phyloP scores from a whole-genome alignment of 2,329 filamentous ascomycete species.

The Paraphaeosphaeria sporulosa region DNA sequence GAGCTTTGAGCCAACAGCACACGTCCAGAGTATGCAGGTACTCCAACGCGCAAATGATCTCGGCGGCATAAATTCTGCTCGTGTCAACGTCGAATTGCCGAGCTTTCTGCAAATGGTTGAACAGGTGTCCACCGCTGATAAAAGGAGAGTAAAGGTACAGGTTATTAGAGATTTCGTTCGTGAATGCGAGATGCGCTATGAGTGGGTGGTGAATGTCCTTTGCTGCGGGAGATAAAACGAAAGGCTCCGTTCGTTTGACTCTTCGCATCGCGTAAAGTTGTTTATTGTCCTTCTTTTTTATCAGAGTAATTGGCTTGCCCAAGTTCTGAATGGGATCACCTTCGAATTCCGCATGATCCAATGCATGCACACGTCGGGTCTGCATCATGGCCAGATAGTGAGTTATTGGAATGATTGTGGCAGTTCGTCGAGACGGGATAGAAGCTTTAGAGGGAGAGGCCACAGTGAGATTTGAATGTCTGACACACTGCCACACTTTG shows the following conservation, averaged over 20 bases:
- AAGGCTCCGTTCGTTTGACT: background rate
- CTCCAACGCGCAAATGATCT: slow-evolving; percentile 7
- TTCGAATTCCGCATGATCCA: background rate
- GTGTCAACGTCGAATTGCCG: slow-evolving; percentile 3
- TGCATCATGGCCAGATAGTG: background rate
- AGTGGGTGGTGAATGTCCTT: background rate
- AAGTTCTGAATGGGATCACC: slow-evolving; percentile 1
- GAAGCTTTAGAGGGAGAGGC: no score
- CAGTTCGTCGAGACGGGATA: background rate
- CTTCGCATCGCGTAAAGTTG: background rate
- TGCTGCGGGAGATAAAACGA: background rate
- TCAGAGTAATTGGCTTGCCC: slow-evolving; percentile 4
- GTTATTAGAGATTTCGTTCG: background rate
- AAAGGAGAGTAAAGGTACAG: background rate
- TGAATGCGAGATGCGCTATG: slow-evolving; percentile 1
- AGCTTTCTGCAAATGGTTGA: background rate
- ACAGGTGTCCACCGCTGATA: slow-evolving; percentile 6
- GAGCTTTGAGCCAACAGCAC: slow-evolving; percentile 2
- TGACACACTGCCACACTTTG: no score
- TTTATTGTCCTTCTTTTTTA: background rate
- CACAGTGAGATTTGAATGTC: no score
- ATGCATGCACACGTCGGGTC: background rate
- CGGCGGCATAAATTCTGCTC: background rate
- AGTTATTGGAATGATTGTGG: background rate
- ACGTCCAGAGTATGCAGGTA: slow-evolving; percentile 5